phyloP scores from a whole-genome alignment of 345 rosid species.

The Triadica sebifera region DNA sequence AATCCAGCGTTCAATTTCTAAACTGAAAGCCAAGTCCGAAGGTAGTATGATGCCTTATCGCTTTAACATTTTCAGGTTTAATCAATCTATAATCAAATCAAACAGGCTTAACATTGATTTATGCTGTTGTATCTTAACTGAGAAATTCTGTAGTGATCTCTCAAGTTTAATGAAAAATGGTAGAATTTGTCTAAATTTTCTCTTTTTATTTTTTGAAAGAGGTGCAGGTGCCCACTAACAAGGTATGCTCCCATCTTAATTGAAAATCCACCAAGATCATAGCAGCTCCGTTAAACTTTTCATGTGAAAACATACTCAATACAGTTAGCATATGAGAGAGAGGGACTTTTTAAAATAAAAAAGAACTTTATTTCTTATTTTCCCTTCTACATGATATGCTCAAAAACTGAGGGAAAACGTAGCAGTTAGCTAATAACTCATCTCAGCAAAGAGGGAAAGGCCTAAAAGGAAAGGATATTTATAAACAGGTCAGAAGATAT shows the following conservation, averaged over 20 bases:
- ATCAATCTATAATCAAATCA: background rate
- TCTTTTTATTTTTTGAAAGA: too few species aligned
- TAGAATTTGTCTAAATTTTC: too few species aligned
- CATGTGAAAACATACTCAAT: background rate
- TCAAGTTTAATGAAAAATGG: too few species aligned
- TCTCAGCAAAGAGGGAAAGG: background rate
- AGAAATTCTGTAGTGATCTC: too few species aligned
- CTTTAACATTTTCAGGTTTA: background rate
- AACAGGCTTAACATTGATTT: background rate
- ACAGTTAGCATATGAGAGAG: background rate
- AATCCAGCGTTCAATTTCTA: background rate
- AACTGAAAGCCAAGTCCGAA: background rate
- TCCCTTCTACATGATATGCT: slow-evolving; percentile 31
- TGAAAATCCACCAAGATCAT: too few species aligned
- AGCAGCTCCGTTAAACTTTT: too few species aligned
- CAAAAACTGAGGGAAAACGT: slow-evolving; percentile 11
- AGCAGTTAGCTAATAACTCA: slow-evolving; percentile 12
- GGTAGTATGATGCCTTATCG: background rate
- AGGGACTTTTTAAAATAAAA: slow-evolving; percentile 16
- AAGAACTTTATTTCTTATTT: slow-evolving; percentile 32
- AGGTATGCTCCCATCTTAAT: too few species aligned
- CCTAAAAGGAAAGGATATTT: slow-evolving; percentile 18
- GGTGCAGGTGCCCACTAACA: too few species aligned
- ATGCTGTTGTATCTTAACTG: background rate
- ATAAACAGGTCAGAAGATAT: slow-evolving; percentile 39